Evolutionary conservation across 768 basidiomycete genomes (phyloP).

Genomic region (Termitomyces eurrhizus): DNA sequence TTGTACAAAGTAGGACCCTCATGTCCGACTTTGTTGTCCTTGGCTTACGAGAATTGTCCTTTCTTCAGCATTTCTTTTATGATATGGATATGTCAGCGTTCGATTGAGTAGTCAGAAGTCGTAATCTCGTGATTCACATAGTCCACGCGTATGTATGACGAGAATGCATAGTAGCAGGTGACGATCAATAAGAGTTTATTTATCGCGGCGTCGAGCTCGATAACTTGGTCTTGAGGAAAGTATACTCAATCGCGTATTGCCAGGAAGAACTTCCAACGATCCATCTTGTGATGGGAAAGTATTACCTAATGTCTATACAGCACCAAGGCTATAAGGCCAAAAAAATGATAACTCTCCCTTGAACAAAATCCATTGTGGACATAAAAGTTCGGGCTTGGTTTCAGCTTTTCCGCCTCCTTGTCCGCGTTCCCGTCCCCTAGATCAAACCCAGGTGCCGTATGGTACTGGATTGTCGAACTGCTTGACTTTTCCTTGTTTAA

Average conservation of each 20-base stretch:
- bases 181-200: neutral
- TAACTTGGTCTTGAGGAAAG: neutral
- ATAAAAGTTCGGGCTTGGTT: slow-evolving; percentile 89
- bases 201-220: no score
- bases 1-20: slow-evolving; percentile 62
- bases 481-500: slow-evolving; percentile 34
- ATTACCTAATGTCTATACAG: slow-evolving; percentile 39
- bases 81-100: slow-evolving; percentile 59
- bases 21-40: neutral
- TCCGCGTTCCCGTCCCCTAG: slow-evolving; percentile 94
- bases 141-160: neutral
- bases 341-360: slow-evolving; percentile 16
- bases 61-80: slow-evolving; percentile 53
- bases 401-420: slow-evolving; percentile 80
- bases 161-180: neutral
- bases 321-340: slow-evolving; percentile 14
- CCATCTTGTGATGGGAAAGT: slow-evolving; percentile 26
- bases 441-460: slow-evolving; percentile 38
- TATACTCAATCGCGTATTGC: no score
- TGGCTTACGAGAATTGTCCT: neutral
- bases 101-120: slow-evolving; percentile 27
- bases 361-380: slow-evolving; percentile 76
- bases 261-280: no score
- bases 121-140: no score
- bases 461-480: slow-evolving; percentile 30